Percentiles rank a stretch among this genome's conserved stretches.
Conservation (phyloP, 805 yeast genomes). For the Sugiyamaella marilandica region DNA sequence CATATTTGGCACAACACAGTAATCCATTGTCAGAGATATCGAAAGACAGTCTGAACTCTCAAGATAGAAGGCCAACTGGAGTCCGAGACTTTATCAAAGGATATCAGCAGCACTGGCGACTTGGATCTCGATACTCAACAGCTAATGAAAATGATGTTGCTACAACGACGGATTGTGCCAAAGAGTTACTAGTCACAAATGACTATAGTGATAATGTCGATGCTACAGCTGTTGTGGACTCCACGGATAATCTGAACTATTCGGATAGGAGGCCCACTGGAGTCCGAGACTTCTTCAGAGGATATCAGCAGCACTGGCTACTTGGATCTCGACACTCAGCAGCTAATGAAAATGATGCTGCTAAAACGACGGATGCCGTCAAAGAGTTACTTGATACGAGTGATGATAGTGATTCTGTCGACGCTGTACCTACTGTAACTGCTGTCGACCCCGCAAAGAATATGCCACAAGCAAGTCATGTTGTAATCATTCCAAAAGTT, state of each 20-base stretch:
- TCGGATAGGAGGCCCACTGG: background rate
- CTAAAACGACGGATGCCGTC: no score
- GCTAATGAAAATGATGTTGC: background rate
- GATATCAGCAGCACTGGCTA: background rate
- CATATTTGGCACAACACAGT: background rate
- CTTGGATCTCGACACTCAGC: background rate
- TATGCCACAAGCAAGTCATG: background rate
- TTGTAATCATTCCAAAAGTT: conserved; percentile 1
- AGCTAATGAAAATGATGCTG: background rate
- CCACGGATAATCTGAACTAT: no score
- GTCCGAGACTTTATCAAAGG: background rate
- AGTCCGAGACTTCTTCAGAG: background rate
- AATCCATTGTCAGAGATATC: background rate
- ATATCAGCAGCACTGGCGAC: background rate
- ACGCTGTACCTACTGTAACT: background rate
- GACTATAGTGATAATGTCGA: no score
- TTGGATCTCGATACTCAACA: background rate
- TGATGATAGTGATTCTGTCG: background rate
- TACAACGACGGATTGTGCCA: no score
- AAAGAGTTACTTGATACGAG: background rate
- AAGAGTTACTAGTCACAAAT: no score
- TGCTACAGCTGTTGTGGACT: no score
- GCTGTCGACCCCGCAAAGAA: background rate
- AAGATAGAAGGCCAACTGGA: background rate
- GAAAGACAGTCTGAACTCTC: no score